A percentile compares a stretch with the other conserved stretches of the same genome.
phyloP scores from a whole-genome alignment of 805 yeast genomes.

The Zygosaccharomyces kombuchaensis region DNA sequence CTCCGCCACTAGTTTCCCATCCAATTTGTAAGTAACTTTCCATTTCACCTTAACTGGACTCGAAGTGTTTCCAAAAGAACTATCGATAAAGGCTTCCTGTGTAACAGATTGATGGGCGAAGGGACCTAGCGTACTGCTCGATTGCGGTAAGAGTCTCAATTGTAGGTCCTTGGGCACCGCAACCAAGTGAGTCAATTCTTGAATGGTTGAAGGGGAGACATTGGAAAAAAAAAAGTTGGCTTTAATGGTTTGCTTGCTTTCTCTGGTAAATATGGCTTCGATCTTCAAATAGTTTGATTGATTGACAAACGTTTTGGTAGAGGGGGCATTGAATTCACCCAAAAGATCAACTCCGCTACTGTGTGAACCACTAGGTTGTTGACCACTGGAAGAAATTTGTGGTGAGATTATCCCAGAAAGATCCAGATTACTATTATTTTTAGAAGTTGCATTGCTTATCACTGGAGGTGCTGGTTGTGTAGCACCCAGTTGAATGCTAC shows the following conservation, averaged over 20 bases:
- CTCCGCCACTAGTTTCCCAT: slow-evolving; percentile 48
- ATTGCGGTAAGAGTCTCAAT: slow-evolving; percentile 58
- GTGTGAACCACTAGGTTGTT: slow-evolving; percentile 5
- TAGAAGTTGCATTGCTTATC: slow-evolving; percentile 14
- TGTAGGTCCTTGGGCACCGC: slow-evolving; percentile 67
- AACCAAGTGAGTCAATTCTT: slow-evolving; percentile 52
- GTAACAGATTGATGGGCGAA: slow-evolving; percentile 46
- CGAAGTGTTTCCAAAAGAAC: slow-evolving; percentile 31
- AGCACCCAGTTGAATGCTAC: slow-evolving; percentile 42
- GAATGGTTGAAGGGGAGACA: slow-evolving; percentile 40
- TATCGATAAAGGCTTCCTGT: slow-evolving; percentile 43
- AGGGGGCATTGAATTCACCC: slow-evolving; percentile 20
- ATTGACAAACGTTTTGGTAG: slow-evolving; percentile 35
- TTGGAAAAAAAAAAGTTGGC: slow-evolving; percentile 54
- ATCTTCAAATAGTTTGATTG: slow-evolving; percentile 47
- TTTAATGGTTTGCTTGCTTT: slow-evolving; percentile 37
- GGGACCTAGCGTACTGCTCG: slow-evolving; percentile 49
- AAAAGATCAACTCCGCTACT: slow-evolving; percentile 14
- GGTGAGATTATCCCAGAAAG: slow-evolving; percentile 14
- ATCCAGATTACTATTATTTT: slow-evolving; percentile 26
- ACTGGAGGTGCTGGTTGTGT: slow-evolving; percentile 29
- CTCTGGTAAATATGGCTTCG: slow-evolving; percentile 41
- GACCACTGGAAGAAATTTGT: slow-evolving; percentile 4
- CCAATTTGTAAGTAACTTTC: slow-evolving; percentile 56
- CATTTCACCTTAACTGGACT: slow-evolving; percentile 65